These are phyloP conservation scores for Cyberlindnera suaveolens DNA, from an alignment of 805 yeast species.

Conservation along the genomic window DNA sequence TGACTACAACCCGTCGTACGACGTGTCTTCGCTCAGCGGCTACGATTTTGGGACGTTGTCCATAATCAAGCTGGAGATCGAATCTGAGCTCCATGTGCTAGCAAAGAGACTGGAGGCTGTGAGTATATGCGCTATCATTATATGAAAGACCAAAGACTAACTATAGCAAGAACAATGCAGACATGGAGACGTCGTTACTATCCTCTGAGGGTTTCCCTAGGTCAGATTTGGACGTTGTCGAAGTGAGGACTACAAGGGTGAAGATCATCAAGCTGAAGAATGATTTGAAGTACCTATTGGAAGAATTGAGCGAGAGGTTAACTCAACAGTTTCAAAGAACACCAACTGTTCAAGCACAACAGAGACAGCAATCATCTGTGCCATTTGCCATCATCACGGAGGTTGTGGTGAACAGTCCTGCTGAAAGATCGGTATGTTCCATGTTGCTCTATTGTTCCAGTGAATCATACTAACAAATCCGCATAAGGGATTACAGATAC, in stretches of 20 bases:
- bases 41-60: constrained; percentile 6
- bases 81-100: constrained; percentile 7
- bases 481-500: constrained; percentile 41
- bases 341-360: neutral
- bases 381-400: constrained; percentile 47
- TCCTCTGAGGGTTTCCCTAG: constrained; percentile 83
- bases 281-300: constrained; percentile 51
- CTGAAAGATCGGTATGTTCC: constrained; percentile 24
- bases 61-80: constrained; percentile 11
- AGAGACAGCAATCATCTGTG: constrained; percentile 9
- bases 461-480: constrained; percentile 1
- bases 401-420: constrained; percentile 39
- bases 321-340: constrained; percentile 33
- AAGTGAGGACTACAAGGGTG: constrained; percentile 54
- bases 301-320: constrained; percentile 41
- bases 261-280: constrained; percentile 63
- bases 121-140: neutral
- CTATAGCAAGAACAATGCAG: constrained; percentile 36
- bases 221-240: constrained; percentile 72
- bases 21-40: neutral
- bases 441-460: too few relatives aligned
- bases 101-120: constrained; percentile 24
- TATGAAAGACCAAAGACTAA: neutral
- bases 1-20: constrained; percentile 10
- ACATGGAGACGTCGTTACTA: constrained; percentile 60